These are phyloP conservation scores for Carex scoparia DNA, from an alignment of 176 grass and related monocot genomes.

Conservation along the genomic window DNA sequence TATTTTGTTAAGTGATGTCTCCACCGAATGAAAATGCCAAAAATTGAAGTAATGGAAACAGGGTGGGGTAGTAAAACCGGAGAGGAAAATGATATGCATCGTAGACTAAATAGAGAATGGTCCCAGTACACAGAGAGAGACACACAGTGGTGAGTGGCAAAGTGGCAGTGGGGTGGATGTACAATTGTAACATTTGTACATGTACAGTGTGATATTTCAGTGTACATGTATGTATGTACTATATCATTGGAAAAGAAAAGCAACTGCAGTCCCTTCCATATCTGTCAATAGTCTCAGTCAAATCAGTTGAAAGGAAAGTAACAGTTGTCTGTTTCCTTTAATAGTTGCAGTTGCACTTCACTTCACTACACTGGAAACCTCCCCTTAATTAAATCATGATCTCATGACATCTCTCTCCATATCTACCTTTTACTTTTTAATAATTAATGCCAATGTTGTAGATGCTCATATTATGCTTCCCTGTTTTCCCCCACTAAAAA, in stretches of 20 bases:
- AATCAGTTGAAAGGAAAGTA: conserved; percentile 14
- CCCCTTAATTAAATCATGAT: background rate
- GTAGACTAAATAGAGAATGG: too few species aligned
- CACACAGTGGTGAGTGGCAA: too few species aligned
- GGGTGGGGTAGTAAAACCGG: too few species aligned
- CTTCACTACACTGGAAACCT: background rate
- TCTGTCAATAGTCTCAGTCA: conserved; percentile 10
- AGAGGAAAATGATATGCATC: too few species aligned
- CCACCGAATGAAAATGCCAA: too few species aligned
- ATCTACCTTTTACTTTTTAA: too few species aligned
- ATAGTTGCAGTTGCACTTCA: background rate
- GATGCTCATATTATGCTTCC: too few species aligned
- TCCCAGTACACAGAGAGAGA: too few species aligned
- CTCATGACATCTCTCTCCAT: background rate
- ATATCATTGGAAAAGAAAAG: conserved; percentile 12
- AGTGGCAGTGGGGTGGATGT: background rate
- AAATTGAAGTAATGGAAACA: too few species aligned
- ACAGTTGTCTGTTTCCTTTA: conserved; percentile 9
- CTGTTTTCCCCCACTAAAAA: too few species aligned
- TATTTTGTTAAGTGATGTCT: too few species aligned
- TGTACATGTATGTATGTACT: background rate
- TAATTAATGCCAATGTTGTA: too few species aligned
- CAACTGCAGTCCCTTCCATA: conserved; percentile 1
- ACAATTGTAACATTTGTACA: background rate
- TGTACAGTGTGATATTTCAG: background rate